These are phyloP conservation scores for Thielaviopsis ethacetica DNA, from an alignment of 2,329 filamentous ascomycete species.

Conservation along the genomic window DNA sequence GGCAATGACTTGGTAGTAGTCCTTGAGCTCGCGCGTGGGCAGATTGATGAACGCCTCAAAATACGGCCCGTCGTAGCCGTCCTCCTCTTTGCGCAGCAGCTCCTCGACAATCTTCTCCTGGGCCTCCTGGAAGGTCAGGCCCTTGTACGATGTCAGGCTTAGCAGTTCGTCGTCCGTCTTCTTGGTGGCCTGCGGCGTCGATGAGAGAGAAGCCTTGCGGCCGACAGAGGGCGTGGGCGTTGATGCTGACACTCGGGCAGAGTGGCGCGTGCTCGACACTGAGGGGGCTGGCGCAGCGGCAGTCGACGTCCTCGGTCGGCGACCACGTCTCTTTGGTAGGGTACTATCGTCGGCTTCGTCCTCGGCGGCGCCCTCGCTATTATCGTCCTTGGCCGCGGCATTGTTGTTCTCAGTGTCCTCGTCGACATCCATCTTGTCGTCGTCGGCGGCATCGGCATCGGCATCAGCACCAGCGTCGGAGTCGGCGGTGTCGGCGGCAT, in stretches of 20 bases:
- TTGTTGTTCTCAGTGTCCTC: constrained; percentile 18
- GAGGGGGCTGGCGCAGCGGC: neutral
- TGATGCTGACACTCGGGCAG: constrained; percentile 2
- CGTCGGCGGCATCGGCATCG: constrained; percentile 18
- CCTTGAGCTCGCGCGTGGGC: constrained; percentile 57
- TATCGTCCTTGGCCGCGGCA: constrained; percentile 9
- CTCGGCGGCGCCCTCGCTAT: neutral
- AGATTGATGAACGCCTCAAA: constrained; percentile 63
- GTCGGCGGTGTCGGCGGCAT: constrained; percentile 17
- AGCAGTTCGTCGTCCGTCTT: constrained; percentile 19
- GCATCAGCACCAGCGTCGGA: constrained; percentile 19
- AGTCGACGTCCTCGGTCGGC: constrained; percentile 4
- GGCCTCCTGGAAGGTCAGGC: constrained; percentile 64
- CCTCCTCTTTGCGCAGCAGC: constrained; percentile 50
- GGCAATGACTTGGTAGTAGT: constrained; percentile 75
- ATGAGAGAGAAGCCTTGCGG: neutral
- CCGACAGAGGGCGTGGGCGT: constrained; percentile 2
- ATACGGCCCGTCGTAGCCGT: constrained; percentile 50
- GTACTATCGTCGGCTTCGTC: neutral
- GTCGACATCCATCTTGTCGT: constrained; percentile 17
- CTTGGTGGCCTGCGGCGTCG: constrained; percentile 7
- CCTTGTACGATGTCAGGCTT: constrained; percentile 44
- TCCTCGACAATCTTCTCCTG: constrained; percentile 75
- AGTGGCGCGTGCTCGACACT: constrained; percentile 4
- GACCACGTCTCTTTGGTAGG: constrained; percentile 7